Percentiles rank a stretch among this genome's conserved stretches.
These are phyloP conservation scores for Dactylellina drechsleri DNA, from an alignment of 2,329 filamentous ascomycete species.

Conservation along the genomic window DNA sequence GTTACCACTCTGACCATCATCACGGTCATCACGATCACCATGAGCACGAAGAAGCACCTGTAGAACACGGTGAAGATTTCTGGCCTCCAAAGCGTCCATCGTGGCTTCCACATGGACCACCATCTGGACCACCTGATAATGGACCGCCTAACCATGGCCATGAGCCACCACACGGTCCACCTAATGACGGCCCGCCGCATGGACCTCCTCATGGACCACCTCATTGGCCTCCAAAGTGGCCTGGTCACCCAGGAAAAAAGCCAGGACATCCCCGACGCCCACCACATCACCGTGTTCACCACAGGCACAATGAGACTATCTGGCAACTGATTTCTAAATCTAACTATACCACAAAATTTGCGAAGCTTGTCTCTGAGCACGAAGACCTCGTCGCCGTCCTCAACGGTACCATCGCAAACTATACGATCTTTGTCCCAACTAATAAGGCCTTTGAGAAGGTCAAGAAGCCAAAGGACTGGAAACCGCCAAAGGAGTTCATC, in stretches of 20 bases:
- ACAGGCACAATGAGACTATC: conserved; percentile 72
- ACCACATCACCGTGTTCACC: conserved; percentile 21
- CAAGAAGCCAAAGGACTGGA: conserved; percentile 65
- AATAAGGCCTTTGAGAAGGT: conserved; percentile 79
- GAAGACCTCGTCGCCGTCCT: conserved; percentile 76
- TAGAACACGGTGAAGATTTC: conserved; percentile 1
- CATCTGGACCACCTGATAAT: background rate
- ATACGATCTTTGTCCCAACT: conserved; percentile 83
- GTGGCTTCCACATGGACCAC: conserved; percentile 11
- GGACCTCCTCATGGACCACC: conserved; percentile 8
- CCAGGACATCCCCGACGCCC: conserved; percentile 3
- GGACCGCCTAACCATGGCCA: conserved; percentile 10
- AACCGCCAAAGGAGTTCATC: conserved; percentile 76
- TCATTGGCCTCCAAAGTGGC: conserved; percentile 3
- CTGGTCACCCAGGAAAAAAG: conserved; percentile 14
- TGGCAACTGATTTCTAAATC: conserved; percentile 81
- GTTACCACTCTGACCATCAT: conserved; percentile 8
- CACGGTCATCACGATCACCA: background rate
- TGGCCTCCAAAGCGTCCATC: conserved; percentile 30
- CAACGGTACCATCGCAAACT: conserved; percentile 78
- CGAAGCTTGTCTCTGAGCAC: conserved; percentile 77
- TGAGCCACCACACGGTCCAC: conserved; percentile 8
- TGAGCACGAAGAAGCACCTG: background rate
- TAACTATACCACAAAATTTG: conserved; percentile 80
- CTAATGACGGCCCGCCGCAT: conserved; percentile 3